Evolutionary conservation across 1,284 basidiomycete species (phyloP).

Genomic region (Stygiomarasmius scandens): DNA sequence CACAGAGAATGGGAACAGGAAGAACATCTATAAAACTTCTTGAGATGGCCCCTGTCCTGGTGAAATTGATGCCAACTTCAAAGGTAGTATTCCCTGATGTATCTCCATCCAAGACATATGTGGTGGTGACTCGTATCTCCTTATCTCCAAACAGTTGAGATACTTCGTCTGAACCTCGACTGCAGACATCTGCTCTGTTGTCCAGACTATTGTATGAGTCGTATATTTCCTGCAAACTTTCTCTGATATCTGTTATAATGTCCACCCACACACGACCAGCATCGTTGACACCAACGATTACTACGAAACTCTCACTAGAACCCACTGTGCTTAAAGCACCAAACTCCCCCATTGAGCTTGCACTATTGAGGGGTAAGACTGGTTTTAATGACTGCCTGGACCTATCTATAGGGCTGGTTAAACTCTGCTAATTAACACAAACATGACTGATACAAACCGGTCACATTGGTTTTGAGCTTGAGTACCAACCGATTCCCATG

Average conservation of each 20-base stretch:
- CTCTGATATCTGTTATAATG: not conserved
- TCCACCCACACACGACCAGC: not conserved
- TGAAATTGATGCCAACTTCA: not conserved
- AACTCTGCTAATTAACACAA: no score
- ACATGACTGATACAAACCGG: no score
- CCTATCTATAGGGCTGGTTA: no score
- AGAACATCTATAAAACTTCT: not conserved
- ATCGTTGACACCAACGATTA: not conserved
- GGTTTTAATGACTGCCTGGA: no score
- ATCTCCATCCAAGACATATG: not conserved
- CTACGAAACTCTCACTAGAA: no score
- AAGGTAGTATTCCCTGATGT: not conserved
- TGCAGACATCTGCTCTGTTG: not conserved
- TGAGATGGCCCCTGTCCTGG: not conserved
- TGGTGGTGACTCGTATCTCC: not conserved
- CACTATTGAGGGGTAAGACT: no score
- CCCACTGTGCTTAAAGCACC: no score
- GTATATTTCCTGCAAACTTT: not conserved
- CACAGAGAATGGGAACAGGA: not conserved
- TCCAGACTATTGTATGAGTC: not conserved
- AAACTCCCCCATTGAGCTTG: no score
- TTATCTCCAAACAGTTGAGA: not conserved
- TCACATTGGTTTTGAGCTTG: no score
- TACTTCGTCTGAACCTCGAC: not conserved
- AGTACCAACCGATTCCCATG: no score